Base-by-base conservation (phyloP, 1,284 basidiomycete genomes). In the Entoloma clypeatum region DNA sequence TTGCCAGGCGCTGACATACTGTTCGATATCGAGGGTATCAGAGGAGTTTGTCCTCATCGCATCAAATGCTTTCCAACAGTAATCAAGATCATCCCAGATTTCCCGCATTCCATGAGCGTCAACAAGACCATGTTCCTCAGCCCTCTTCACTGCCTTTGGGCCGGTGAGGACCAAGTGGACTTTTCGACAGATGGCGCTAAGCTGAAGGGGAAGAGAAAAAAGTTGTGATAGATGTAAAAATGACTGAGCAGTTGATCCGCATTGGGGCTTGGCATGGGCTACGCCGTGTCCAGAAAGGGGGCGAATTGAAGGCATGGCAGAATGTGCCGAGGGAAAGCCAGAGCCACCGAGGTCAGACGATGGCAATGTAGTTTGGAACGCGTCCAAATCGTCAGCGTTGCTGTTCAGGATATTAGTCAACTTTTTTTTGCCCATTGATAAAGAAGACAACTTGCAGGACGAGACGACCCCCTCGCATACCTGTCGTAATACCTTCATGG, bases 1-100 rank as follows among this genome's bases (percentile, higher is more conserved):
- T 75, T 77, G 79, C 78, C 84, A 87, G 31, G 74, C 74, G 52
- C 77, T 72, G 32, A 78, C 75, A 53, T 79, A 85, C 44, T 79
- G 71, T 47, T 83, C 79, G 47, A 84, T 77, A 21, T 69, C 65
- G 10, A 74, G 68, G 28, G 75, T 55, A 46, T 71, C 71, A 10
- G 59, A 42, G 16, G 62, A 57, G 21, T 62, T 60, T 17, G 63
- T 60, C 18, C 79, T 72, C 38, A 92, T 63, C 8, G 61, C 60
- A 25, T 90, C 87, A 43, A 93, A 81, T 41, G 89, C 86, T 31
- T 84, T 75, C 87, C 88, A 92, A 45, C 78, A 86, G 22, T 65
- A 67, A 48, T 89, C 86, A 7, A 94, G 74, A n/a, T 74, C 74
- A 14, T 81, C 76, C 92, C 91, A 94, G 7, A 86, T 80, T 40